These are phyloP conservation scores for Sugiyamaella paludigena DNA, from an alignment of 1,139 yeast species.

Conservation along the genomic window DNA sequence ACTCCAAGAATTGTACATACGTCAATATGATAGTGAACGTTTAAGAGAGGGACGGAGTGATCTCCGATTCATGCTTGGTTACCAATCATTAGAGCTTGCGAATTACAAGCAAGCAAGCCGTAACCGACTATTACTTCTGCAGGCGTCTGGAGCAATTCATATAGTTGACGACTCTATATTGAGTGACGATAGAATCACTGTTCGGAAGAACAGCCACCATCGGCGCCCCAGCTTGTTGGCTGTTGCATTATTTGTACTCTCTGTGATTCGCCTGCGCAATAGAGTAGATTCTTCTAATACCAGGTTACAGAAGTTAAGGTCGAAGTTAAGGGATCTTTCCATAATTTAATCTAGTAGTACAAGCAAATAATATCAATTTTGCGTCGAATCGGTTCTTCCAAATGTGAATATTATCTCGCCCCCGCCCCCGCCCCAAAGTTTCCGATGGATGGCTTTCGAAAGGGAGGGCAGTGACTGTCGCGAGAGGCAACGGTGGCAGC, in stretches of 20 bases:
- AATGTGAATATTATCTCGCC: not conserved
- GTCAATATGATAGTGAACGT: conserved; percentile 13
- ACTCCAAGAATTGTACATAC: conserved; percentile 7
- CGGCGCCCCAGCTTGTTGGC: conserved; percentile 7
- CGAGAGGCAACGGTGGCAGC: no score
- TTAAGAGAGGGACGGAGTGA: conserved; percentile 13
- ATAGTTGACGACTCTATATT: conserved; percentile 12
- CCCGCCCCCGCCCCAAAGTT: no score
- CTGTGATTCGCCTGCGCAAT: conserved; percentile 18
- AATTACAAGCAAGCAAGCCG: conserved; percentile 15
- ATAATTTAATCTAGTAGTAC: no score
- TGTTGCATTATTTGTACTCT: conserved; percentile 17
- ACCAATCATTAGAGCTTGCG: conserved; percentile 17
- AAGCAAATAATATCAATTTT: no score
- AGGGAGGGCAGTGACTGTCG: no score
- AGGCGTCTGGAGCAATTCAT: conserved; percentile 11
- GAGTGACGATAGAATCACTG: not conserved
- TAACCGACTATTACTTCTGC: conserved; percentile 15
- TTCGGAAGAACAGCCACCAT: not conserved
- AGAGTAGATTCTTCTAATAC: conserved; percentile 11
- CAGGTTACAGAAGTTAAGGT: conserved; percentile 2
- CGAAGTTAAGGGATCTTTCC: conserved; percentile 1
- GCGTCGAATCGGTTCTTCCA: not conserved
- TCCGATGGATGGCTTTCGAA: no score
- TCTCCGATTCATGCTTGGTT: conserved; percentile 17